Conservation (phyloP, 768 basidiomycete genomes). For the Boletus reticulatus region DNA sequence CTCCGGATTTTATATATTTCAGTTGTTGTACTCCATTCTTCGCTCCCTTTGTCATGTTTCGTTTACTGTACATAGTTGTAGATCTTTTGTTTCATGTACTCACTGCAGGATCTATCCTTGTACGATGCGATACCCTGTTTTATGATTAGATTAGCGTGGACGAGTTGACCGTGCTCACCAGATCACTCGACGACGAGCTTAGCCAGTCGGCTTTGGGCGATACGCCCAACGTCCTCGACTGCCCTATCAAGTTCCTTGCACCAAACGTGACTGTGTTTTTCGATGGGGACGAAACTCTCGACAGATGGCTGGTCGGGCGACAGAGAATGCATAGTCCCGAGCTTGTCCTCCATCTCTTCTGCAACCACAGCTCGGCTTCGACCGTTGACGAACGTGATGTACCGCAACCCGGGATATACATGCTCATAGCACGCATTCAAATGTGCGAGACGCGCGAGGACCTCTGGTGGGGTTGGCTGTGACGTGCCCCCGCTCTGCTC, state of each 20-base stretch:
- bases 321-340: slow-evolving; percentile 52
- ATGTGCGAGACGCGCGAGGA: slow-evolving; percentile 67
- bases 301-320: slow-evolving; percentile 37
- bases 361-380: slow-evolving; percentile 68
- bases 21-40: slow-evolving; percentile 26
- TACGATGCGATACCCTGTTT: slow-evolving; percentile 12
- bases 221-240: slow-evolving; percentile 66
- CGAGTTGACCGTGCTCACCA: background rate
- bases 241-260: slow-evolving; percentile 66
- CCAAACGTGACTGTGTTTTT: slow-evolving; percentile 52
- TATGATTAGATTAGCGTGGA: background rate
- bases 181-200: slow-evolving; percentile 19
- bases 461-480: slow-evolving; percentile 64
- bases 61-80: slow-evolving; percentile 10
- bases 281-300: slow-evolving; percentile 37
- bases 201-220: slow-evolving; percentile 68
- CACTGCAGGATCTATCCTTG: slow-evolving; percentile 5
- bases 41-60: background rate
- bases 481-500: slow-evolving; percentile 63
- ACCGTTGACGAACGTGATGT: slow-evolving; percentile 92
- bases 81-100: slow-evolving; percentile 1
- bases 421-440: slow-evolving; percentile 79
- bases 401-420: slow-evolving; percentile 71
- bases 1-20: slow-evolving; percentile 17
- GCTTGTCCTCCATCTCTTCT: slow-evolving; percentile 72